Evolutionary conservation across 2,329 filamentous ascomycete genomes (phyloP).

Genomic region (Rasamsonia emersonii): DNA sequence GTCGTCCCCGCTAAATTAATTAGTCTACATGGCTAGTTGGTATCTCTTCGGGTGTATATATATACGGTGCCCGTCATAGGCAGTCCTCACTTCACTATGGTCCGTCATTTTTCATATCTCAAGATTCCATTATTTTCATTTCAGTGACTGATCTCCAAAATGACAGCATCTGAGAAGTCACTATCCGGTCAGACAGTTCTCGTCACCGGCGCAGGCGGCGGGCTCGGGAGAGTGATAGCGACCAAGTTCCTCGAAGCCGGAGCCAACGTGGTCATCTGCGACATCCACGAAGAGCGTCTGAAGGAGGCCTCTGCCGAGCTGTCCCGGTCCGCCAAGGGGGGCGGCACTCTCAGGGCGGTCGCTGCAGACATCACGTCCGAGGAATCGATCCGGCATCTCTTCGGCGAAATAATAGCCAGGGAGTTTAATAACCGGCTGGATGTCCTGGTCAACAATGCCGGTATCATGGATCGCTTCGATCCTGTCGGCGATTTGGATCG

Average conservation of each 20-base stretch:
- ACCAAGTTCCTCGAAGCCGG: constrained; percentile 24
- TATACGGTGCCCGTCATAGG: no score
- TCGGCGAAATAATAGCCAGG: constrained; percentile 20
- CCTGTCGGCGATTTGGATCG: constrained; percentile 41
- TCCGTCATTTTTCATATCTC: no score
- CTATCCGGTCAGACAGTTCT: constrained; percentile 20
- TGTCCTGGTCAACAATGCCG: no score
- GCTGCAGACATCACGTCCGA: constrained; percentile 31
- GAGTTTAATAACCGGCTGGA: constrained; percentile 44
- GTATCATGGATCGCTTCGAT: constrained; percentile 50
- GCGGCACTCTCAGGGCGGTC: constrained; percentile 18
- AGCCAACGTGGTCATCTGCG: constrained; percentile 32
- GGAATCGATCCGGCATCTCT: constrained; percentile 27
- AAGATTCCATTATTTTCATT: no score
- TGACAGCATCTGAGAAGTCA: constrained; percentile 2
- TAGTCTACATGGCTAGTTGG: no score
- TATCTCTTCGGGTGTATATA: no score
- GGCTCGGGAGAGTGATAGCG: constrained; percentile 31
- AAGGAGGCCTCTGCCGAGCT: constrained; percentile 16
- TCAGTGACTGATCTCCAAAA: no score
- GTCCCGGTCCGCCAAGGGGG: no score
- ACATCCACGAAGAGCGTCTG: constrained; percentile 24
- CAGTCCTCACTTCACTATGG: no score
- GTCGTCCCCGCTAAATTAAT: no score
- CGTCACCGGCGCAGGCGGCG: constrained; percentile 29